Base-by-base conservation (phyloP, 352 stramenopile species). In the Pythium aquatile region DNA sequence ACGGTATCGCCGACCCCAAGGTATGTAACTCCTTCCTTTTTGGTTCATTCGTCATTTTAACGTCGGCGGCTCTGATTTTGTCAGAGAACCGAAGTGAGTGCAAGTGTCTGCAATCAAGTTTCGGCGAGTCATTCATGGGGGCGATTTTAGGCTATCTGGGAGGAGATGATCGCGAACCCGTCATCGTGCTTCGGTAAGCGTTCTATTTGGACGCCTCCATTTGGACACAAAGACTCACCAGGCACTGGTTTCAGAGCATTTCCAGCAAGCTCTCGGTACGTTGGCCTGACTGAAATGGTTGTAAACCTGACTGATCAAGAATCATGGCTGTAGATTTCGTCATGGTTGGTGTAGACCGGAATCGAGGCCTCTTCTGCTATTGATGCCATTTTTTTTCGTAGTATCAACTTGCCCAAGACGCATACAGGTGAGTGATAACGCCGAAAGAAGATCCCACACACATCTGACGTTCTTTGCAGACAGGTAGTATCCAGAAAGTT, bases 131-230 rank as follows among this genome's bases (percentile, higher is more conserved):
- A 9, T 9, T 35, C 32, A 35, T 35, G 1, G 32, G 32, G 5
- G 32, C 20, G 16, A 30, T 16, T 42, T 5, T 39, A 95, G 84
- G 81, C 81, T 8, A 91, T 95, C 53, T 95, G 86, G 86, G 84
- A 95, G 76, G 86, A 93, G 61, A 95, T 95, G 86, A 84, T 95
- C 57, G 86, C 86, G 28, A 83, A 95, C 71, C 86, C 86, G 3
- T 85, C 84, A 20, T 78, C 79, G 4, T 95, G 86, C 54, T 91
- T 95, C 33, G 77, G 86, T 93, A 75, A 7, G 35, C 10, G 35
- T 24, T 24, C 20, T 24, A 24, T 24, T 24, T 24, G 20, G 20
- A 24, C 20, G 20, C 20, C 20, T 24, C 20, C 20, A 24, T 24
- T 24, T 24, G 20, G 20, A 24, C 20, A 24, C 20, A 24, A 24